Evolutionary conservation across 768 basidiomycete genomes (phyloP).

Genomic region (Leccinum boreale): DNA sequence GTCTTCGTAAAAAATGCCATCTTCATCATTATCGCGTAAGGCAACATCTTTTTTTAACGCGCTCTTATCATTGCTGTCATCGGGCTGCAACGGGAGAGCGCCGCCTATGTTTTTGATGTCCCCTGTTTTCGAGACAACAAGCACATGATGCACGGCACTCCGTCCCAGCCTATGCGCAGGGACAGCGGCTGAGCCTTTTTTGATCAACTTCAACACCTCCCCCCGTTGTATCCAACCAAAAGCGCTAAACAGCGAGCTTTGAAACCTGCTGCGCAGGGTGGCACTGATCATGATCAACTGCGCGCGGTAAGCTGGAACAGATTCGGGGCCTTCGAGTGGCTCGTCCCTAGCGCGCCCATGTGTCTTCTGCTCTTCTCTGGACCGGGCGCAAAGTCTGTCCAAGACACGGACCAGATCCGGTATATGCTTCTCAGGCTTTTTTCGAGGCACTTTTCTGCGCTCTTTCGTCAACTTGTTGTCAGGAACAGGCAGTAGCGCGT

Average conservation of each 20-base stretch:
- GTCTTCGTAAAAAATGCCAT: constrained; percentile 24
- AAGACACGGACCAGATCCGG: constrained; percentile 58
- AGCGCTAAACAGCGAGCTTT: constrained; percentile 41
- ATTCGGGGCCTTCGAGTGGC: constrained; percentile 6
- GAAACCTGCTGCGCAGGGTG: constrained; percentile 53
- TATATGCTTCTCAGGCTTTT: constrained; percentile 50
- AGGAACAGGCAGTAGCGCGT: constrained; percentile 62
- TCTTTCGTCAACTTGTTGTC: constrained; percentile 35
- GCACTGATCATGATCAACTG: constrained; percentile 72
- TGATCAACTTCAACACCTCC: constrained; percentile 32
- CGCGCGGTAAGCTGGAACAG: constrained; percentile 31
- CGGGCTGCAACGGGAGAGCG: constrained; percentile 28
- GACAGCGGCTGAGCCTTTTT: constrained; percentile 22
- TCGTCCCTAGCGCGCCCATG: background rate
- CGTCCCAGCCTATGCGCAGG: constrained; percentile 27
- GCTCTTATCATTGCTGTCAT: background rate
- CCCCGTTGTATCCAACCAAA: constrained; percentile 57
- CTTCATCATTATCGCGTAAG: constrained; percentile 5
- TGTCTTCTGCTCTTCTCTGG: constrained; percentile 10
- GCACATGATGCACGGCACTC: constrained; percentile 48
- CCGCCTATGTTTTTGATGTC: constrained; percentile 53
- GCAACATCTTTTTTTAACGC: background rate
- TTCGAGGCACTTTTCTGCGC: constrained; percentile 34
- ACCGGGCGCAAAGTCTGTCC: constrained; percentile 49
- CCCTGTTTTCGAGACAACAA: constrained; percentile 57